Percentiles rank a stretch among this genome's conserved stretches.
phyloP scores from a whole-genome alignment of 805 yeast genomes.

The Peterozyma toletana region DNA sequence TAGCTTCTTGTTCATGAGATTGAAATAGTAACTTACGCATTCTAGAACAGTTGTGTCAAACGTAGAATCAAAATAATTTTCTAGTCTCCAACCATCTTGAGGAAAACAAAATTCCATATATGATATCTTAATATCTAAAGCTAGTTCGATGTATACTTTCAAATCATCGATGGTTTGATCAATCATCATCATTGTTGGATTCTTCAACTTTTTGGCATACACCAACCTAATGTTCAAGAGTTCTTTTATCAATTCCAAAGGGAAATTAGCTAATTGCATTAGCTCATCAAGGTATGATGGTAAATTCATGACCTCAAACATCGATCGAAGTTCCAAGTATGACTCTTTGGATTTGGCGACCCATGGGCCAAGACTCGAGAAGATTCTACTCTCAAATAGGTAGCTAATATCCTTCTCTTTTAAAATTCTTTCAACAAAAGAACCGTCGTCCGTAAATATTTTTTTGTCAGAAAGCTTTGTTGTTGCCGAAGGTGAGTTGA shows the following conservation, averaged over 20 bases:
- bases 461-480: slow-evolving; percentile 11
- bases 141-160: slow-evolving; percentile 65
- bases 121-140: slow-evolving; percentile 67
- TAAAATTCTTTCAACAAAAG: slow-evolving; percentile 77
- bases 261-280: slow-evolving; percentile 63
- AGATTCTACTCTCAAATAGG: slow-evolving; percentile 63
- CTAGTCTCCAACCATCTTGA: slow-evolving; percentile 64
- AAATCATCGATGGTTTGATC: slow-evolving; percentile 91
- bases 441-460: slow-evolving; percentile 53
- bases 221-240: slow-evolving; percentile 64
- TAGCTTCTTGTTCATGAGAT: slow-evolving; percentile 66
- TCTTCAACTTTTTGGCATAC: slow-evolving; percentile 70
- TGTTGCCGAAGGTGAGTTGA: slow-evolving; percentile 5
- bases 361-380: slow-evolving; percentile 71
- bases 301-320: slow-evolving; percentile 60
- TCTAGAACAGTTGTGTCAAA: slow-evolving; percentile 64
- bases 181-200: slow-evolving; percentile 92
- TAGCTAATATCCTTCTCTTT: slow-evolving; percentile 73
- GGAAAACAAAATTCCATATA: slow-evolving; percentile 53
- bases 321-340: slow-evolving; percentile 50
- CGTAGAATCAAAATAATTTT: slow-evolving; percentile 51
- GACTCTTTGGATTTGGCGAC: slow-evolving; percentile 74
- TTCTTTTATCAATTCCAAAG: slow-evolving; percentile 73
- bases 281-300: slow-evolving; percentile 67
- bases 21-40: slow-evolving; percentile 67